Base-by-base conservation (phyloP, 495 filamentous ascomycete genomes). In the Neurospora sp. region DNA sequence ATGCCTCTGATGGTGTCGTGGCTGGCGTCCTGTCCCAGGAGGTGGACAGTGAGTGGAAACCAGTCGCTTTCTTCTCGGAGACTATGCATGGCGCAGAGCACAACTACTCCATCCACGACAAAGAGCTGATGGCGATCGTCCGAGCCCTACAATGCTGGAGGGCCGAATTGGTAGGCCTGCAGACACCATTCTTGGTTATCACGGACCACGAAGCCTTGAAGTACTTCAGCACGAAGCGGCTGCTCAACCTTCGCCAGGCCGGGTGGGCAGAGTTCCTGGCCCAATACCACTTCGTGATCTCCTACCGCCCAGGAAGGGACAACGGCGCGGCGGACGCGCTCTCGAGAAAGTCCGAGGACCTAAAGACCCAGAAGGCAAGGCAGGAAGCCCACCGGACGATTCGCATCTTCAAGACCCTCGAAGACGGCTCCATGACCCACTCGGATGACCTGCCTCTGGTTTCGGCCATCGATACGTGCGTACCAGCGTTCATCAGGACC, bases 281-380 rank as follows among this genome's bases (percentile, higher is more conserved):
- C 9, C 20, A 72, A 1, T 70, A 61, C 41, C 5, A 72, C 65
- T 74, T 74, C 27, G 18, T n/a, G 1, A 70, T 75, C 35, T 70
- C 65, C 0, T 72, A 72, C 37, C 70, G 38, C 0, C 70, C 65
- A 0, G 61, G 42, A 0, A 70, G 12, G 0, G 8, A 70, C 8
- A 72, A 72, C 37, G 53, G 38, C 3, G 68, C 59, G 1, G 70
- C 61, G 1, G 42, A 75, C 68, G 65, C 70, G 9, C 27, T 70
- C 0, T 70, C 37, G 3, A 7, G 40, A 0, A 72, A 70, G 7
- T 45, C 40, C 0, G 31, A 75, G 18, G 61, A 75, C 2, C 4
- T 75, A 0, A 59, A 40, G n/a, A 69, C 9, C 5, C 40, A 74
- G 48, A 48, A 74, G 14, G 37, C 35, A 0, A 39, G 1, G 9